A percentile compares a stretch with the other conserved stretches of the same genome.
Conservation (phyloP, 2,329 filamentous ascomycete species). For the Calonectria hawksworthii region DNA sequence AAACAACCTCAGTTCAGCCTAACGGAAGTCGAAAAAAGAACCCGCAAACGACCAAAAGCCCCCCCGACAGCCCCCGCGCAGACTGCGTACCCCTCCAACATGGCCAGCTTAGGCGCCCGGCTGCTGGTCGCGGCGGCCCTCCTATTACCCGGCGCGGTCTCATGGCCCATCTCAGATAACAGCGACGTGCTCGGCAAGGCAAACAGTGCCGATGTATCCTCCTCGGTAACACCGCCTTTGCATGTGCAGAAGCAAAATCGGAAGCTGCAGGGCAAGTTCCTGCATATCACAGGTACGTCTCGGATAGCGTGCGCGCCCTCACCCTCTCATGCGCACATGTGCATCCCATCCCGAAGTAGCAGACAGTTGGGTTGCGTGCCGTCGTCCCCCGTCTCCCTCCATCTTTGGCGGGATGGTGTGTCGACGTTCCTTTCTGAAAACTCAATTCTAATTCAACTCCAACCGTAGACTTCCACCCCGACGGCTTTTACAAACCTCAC, state of each 20-base stretch:
- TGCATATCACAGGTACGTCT: constrained; percentile 86
- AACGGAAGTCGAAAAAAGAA: background rate
- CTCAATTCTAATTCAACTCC: constrained; percentile 23
- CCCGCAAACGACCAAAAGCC: background rate
- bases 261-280: constrained; percentile 79
- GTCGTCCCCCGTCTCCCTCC: constrained; percentile 7
- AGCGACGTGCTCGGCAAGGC: constrained; percentile 37
- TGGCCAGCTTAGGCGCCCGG: constrained; percentile 46
- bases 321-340: constrained; percentile 7
- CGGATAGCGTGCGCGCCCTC: background rate
- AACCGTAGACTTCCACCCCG: constrained; percentile 86
- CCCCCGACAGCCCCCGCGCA: background rate
- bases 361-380: constrained; percentile 26
- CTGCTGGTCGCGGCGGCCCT: constrained; percentile 47
- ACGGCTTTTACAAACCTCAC: constrained; percentile 86
- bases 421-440: constrained; percentile 27
- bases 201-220: constrained; percentile 26
- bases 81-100: constrained; percentile 23
- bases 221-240: constrained; percentile 29
- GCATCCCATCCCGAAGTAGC: constrained; percentile 9
- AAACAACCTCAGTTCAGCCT: background rate
- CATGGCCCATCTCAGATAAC: constrained; percentile 41
- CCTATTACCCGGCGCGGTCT: constrained; percentile 36
- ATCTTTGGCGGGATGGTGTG: constrained; percentile 17
- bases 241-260: constrained; percentile 48